Conservation (phyloP, 1,139 yeast genomes). For the Sugiyamaella novakii region DNA sequence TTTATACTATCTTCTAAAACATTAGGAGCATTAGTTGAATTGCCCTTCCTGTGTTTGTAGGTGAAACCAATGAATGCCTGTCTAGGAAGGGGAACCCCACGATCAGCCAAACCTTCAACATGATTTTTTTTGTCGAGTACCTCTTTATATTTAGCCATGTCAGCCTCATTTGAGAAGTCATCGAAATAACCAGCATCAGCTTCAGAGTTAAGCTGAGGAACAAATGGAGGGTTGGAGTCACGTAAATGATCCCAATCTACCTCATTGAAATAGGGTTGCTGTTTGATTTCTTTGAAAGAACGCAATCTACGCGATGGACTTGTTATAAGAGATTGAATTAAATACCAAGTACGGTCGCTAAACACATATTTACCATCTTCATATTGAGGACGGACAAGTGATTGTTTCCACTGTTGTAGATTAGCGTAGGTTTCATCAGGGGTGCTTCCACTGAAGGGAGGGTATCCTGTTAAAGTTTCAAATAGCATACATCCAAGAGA, state of each 20-base stretch:
- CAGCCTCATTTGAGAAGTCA: slow-evolving; percentile 93
- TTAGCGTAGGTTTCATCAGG: slow-evolving; percentile 95
- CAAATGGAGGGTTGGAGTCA: slow-evolving; percentile 77
- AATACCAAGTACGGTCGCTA: slow-evolving; percentile 95
- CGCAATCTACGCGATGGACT: slow-evolving; percentile 74
- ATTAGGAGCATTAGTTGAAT: slow-evolving; percentile 17
- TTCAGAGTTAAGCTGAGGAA: slow-evolving; percentile 94
- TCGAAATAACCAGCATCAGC: slow-evolving; percentile 99
- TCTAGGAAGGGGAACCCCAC: slow-evolving; percentile 54
- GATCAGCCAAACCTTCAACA: slow-evolving; percentile 78
- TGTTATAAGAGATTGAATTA: slow-evolving; percentile 74
- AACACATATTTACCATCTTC: slow-evolving; percentile 90
- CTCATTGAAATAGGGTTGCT: slow-evolving; percentile 80
- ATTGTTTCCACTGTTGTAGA: slow-evolving; percentile 88
- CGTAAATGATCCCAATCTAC: slow-evolving; percentile 76
- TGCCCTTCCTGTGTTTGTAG: slow-evolving; percentile 64
- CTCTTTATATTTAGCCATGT: slow-evolving; percentile 97
- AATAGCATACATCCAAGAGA: slow-evolving; percentile 93
- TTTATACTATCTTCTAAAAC: slow-evolving; percentile 28
- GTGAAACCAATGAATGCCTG: slow-evolving; percentile 94
- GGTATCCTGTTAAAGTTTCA: slow-evolving; percentile 91
- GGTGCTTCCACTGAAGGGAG: slow-evolving; percentile 93
- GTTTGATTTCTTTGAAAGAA: slow-evolving; percentile 76
- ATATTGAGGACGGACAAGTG: slow-evolving; percentile 86
- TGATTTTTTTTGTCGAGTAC: slow-evolving; percentile 81